Evolutionary conservation across 352 stramenopile genomes (phyloP).

Genomic region (Globisporangium solare): DNA sequence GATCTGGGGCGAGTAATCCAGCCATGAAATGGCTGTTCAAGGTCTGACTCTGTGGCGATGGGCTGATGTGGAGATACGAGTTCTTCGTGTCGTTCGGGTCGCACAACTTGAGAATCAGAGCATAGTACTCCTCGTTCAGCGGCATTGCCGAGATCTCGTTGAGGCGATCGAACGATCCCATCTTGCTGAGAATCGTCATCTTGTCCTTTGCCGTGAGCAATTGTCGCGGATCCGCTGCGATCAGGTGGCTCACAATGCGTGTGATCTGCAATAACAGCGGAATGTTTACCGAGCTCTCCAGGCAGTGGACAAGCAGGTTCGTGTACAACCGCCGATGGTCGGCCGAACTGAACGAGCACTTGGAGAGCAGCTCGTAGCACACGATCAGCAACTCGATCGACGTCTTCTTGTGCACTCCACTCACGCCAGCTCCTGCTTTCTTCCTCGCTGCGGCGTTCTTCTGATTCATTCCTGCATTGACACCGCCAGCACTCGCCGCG

Average conservation of each 20-base stretch:
- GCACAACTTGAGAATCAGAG: constrained; percentile 71
- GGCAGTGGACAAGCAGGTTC: constrained; percentile 79
- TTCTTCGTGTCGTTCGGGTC: constrained; percentile 61
- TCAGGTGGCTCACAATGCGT: constrained; percentile 67
- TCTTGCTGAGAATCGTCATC: constrained; percentile 83
- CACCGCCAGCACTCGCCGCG: background rate
- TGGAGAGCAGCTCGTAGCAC: constrained; percentile 74
- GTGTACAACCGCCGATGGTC: constrained; percentile 80
- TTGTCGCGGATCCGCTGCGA: constrained; percentile 49
- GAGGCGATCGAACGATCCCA: constrained; percentile 79
- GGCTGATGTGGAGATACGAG: constrained; percentile 65
- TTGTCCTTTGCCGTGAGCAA: constrained; percentile 86
- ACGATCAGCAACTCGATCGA: constrained; percentile 79
- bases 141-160: constrained; percentile 83
- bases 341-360: constrained; percentile 65
- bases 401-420: constrained; percentile 38
- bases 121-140: constrained; percentile 78
- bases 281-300: constrained; percentile 83
- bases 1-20: constrained; percentile 70
- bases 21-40: constrained; percentile 78
- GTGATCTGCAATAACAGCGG: constrained; percentile 80
- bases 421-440: constrained; percentile 14
- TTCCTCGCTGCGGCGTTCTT: constrained; percentile 35
- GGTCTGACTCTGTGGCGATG: constrained; percentile 52
- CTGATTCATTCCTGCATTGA: background rate